Percentiles rank a stretch among this genome's conserved stretches.
Evolutionary conservation across 768 basidiomycete genomes (phyloP).

Genomic region (Steccherinum ochraceum): DNA sequence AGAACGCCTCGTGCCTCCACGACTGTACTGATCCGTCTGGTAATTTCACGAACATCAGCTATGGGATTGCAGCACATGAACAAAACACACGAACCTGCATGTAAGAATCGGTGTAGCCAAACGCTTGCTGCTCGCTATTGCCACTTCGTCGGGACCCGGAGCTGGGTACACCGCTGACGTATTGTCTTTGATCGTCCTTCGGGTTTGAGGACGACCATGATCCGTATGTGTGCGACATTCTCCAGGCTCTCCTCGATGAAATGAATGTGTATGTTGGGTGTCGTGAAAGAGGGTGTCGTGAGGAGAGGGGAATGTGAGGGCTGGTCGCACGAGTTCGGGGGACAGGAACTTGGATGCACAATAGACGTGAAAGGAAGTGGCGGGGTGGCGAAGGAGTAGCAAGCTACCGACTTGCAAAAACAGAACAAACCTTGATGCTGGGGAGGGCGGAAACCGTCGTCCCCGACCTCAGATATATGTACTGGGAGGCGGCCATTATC

Average conservation of each 20-base stretch:
- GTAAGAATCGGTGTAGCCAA: conserved; percentile 26
- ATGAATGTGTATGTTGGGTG: neutral
- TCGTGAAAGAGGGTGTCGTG: neutral
- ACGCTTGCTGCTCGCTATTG: conserved; percentile 13
- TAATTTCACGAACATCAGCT: neutral
- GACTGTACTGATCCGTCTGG: conserved; percentile 14
- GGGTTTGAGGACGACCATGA: conserved; percentile 9
- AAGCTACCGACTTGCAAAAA: neutral
- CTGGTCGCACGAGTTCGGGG: neutral
- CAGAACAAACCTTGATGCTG: neutral
- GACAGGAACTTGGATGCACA: neutral
- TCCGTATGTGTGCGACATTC: conserved; percentile 14
- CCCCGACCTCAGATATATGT: neutral
- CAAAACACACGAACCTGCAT: conserved; percentile 27
- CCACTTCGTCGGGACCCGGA: conserved; percentile 12
- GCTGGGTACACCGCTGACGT: conserved; percentile 7
- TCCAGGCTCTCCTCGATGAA: conserved; percentile 7
- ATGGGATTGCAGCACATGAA: conserved; percentile 3
- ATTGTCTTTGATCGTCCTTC: conserved; percentile 9
- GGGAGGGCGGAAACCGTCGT: neutral
- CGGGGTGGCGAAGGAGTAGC: neutral
- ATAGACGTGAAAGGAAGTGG: neutral
- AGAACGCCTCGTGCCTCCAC: conserved; percentile 23
- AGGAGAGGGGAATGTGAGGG: neutral
- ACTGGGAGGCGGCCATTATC: neutral